Evolutionary conservation across 2,329 filamentous ascomycete species (phyloP).

Genomic region (Drechslerella stenobrocha): DNA sequence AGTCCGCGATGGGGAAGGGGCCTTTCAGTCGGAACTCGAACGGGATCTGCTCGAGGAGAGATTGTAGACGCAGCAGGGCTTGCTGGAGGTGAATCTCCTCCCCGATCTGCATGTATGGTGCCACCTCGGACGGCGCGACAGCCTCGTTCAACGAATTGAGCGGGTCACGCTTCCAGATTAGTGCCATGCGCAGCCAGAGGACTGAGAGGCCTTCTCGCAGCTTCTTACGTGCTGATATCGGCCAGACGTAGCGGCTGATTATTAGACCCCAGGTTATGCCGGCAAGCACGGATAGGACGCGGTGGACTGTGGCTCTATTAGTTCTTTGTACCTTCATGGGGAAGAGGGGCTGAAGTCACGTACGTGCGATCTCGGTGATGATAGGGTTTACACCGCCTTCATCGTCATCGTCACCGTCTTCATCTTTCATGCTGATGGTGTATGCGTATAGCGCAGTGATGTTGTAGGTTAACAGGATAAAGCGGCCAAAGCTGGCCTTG

Average conservation of each 20-base stretch:
- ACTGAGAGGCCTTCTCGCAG: constrained; percentile 86
- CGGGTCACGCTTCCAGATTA: constrained; percentile 95
- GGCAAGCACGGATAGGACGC: constrained; percentile 80
- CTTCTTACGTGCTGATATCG: constrained; percentile 84
- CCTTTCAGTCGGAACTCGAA: constrained; percentile 84
- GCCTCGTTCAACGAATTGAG: constrained; percentile 69
- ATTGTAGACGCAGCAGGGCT: constrained; percentile 49
- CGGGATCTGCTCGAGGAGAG: constrained; percentile 72
- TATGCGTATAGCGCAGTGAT: constrained; percentile 93
- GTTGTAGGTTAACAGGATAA: constrained; percentile 94
- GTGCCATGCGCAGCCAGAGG: constrained; percentile 90
- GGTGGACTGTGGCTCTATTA: constrained; percentile 64
- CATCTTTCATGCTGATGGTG: constrained; percentile 76
- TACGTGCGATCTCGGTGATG: constrained; percentile 75
- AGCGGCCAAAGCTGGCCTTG: constrained; percentile 70
- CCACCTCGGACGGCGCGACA: constrained; percentile 32
- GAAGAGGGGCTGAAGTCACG: neutral
- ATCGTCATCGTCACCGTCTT: constrained; percentile 78
- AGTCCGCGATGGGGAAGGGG: constrained; percentile 76
- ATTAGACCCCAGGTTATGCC: constrained; percentile 92
- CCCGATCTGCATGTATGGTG: constrained; percentile 79
- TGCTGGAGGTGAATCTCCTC: constrained; percentile 84
- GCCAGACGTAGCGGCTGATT: constrained; percentile 87
- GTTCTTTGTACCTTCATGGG: neutral
- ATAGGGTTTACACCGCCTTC: constrained; percentile 82